phyloP scores from a whole-genome alignment of 257 asterid genomes.

The Mitragyna speciosa region DNA sequence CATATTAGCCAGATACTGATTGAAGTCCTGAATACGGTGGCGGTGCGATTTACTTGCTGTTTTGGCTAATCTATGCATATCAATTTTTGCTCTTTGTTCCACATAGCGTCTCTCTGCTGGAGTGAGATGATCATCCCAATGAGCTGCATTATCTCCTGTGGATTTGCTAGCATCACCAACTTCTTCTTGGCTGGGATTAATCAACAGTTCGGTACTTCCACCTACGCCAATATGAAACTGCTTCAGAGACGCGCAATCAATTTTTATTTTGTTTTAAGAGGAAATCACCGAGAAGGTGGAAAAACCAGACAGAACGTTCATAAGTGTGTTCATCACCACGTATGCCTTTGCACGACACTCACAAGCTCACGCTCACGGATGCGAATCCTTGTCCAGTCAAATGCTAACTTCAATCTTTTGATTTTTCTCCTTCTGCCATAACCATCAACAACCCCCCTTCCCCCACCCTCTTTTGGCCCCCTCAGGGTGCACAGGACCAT shows the following conservation, averaged over 20 bases:
- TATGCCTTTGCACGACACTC: too few species aligned
- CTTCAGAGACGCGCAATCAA: background rate
- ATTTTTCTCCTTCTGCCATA: too few species aligned
- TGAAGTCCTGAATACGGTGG: slow-evolving; percentile 90
- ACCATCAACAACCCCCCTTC: too few species aligned
- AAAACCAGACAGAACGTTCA: too few species aligned
- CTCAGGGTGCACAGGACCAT: too few species aligned
- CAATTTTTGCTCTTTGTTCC: slow-evolving; percentile 75
- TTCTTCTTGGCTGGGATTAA: slow-evolving; percentile 50
- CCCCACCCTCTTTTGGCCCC: too few species aligned
- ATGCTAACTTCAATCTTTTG: too few species aligned
- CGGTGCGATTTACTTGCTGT: slow-evolving; percentile 89
- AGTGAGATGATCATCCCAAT: slow-evolving; percentile 68
- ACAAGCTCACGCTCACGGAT: too few species aligned
- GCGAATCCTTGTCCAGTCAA: too few species aligned
- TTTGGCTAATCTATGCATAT: slow-evolving; percentile 75
- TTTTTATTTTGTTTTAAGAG: too few species aligned
- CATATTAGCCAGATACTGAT: slow-evolving; percentile 96
- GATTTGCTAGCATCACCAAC: slow-evolving; percentile 38
- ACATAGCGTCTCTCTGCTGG: slow-evolving; percentile 93
- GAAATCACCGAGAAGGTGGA: too few species aligned
- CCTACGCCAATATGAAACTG: slow-evolving; percentile 33
- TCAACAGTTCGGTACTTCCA: slow-evolving; percentile 38
- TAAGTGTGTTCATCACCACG: too few species aligned
- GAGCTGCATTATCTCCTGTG: slow-evolving; percentile 37